Evolutionary conservation across 2,329 filamentous ascomycete genomes (phyloP).

Genomic region (Talaromyces funiculosus): DNA sequence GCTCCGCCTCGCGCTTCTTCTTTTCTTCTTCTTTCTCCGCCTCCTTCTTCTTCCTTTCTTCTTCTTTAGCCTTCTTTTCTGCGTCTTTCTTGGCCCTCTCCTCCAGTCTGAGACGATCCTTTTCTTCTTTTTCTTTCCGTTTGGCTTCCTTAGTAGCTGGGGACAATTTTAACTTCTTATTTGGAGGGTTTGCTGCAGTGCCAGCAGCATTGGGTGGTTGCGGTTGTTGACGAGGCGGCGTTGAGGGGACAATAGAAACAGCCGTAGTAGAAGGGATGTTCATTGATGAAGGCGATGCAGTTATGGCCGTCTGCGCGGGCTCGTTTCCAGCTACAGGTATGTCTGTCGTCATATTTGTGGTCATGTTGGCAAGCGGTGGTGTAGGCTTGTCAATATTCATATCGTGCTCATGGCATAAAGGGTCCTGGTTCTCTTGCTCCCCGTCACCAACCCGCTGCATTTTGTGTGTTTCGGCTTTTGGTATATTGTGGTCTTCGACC

Average conservation of each 20-base stretch:
- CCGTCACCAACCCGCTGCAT: not conserved
- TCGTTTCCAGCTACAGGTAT: not conserved
- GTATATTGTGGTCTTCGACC: constrained; percentile 2
- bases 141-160: constrained; percentile 9
- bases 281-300: not conserved
- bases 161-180: constrained; percentile 10
- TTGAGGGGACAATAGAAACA: not conserved
- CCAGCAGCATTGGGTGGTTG: not conserved
- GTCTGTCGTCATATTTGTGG: not conserved
- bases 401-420: not conserved
- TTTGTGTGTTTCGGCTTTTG: not conserved
- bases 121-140: constrained; percentile 21
- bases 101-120: constrained; percentile 27
- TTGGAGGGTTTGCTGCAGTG: not conserved
- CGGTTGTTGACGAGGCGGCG: not conserved
- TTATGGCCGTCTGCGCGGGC: not conserved
- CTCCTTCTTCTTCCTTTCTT: constrained; percentile 32
- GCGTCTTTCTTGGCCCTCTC: constrained; percentile 32
- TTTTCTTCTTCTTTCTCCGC: constrained; percentile 38
- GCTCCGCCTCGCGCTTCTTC: constrained; percentile 39
- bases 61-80: constrained; percentile 26
- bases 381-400: constrained; percentile 5
- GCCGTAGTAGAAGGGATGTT: not conserved
- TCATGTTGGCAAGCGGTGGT: not conserved
- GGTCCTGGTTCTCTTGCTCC: constrained; percentile 11